phyloP scores from a whole-genome alignment of 352 stramenopile species.

The Lagenidium giganteum region DNA sequence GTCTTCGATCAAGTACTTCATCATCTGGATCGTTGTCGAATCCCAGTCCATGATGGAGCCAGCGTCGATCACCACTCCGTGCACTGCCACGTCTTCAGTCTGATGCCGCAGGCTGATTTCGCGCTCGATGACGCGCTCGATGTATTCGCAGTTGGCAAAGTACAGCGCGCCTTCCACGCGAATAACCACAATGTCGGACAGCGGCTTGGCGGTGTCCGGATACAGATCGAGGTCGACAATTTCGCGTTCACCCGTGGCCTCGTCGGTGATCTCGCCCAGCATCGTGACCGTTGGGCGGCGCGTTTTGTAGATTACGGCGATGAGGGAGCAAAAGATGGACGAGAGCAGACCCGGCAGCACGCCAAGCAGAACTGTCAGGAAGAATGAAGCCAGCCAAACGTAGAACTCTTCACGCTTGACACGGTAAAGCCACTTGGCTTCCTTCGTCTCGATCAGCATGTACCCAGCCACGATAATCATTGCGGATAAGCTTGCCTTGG shows the following conservation, averaged over 20 bases:
- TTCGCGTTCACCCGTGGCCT: conserved; percentile 21
- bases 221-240: conserved; percentile 47
- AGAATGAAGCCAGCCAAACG: conserved; percentile 49
- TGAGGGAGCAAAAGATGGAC: conserved; percentile 51
- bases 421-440: conserved; percentile 78
- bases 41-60: conserved; percentile 82
- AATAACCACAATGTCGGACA: conserved; percentile 43
- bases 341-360: conserved; percentile 40
- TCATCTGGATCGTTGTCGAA: conserved; percentile 83
- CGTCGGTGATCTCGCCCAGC: conserved; percentile 31
- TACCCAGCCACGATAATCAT: conserved; percentile 90
- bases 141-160: conserved; percentile 62
- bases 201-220: conserved; percentile 25
- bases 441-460: conserved; percentile 80
- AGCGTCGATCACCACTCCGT: conserved; percentile 66
- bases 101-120: conserved; percentile 38
- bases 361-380: conserved; percentile 41
- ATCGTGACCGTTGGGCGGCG: conserved; percentile 37
- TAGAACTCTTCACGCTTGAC: conserved; percentile 62
- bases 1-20: conserved; percentile 71
- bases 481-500: conserved; percentile 73
- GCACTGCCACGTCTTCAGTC: conserved; percentile 28
- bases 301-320: conserved; percentile 60
- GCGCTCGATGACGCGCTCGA: conserved; percentile 41
- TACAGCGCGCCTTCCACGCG: conserved; percentile 53